Base-by-base conservation (phyloP, 176 grass and related monocot genomes). In the Eleusine coracana region DNA sequence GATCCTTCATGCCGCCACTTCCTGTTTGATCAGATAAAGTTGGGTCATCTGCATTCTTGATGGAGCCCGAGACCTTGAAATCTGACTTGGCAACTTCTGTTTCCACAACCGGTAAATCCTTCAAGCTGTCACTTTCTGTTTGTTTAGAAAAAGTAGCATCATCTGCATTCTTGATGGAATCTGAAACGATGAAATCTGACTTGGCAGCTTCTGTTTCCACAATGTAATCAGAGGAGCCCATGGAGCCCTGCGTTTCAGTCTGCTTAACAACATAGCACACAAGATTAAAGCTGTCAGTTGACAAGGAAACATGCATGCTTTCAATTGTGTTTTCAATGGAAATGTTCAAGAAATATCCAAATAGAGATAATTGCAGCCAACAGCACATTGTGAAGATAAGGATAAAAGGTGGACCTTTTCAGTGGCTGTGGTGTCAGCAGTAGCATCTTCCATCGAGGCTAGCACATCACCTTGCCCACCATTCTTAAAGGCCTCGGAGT, bases 21-120 rank as follows among this genome's bases (percentile, higher is more conserved):
- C 65, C 59, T 75, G 71, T 80, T 74, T 88, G 39, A 71, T 63
- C 68, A 72, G 40, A 81, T 78, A 85, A 48, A 28, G 40, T 18
- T 39, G 49, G 31, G 28, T 9, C 9, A 52, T 76, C 62, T 69
- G 51, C 7, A 34, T 21, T 1, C 38, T 48, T 56, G 10, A 55
- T n/a, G 63, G 36, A 71, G 48, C 58, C 59, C 39, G 67, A 59
- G 52, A 34, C 40, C 40, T 34, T 6, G 36, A 81, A 42, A 70
- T 70, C 37, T 81, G 70, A 45, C 20, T 66, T 89, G 38, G 18
- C 20, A 76, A 21, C 39, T 68, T 40, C 81, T 74, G 61, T 74
- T 77, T 74, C 75, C 64, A 34, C 29, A 88, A n/a, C 16, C 17
- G 52, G 52, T 54, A 65, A 9, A 48, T 87, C 42, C 66, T 86